Percentiles rank a stretch among this genome's conserved stretches.
Conservation (phyloP, 2,329 filamentous ascomycete genomes). For the Ceratocystis harringtonii region DNA sequence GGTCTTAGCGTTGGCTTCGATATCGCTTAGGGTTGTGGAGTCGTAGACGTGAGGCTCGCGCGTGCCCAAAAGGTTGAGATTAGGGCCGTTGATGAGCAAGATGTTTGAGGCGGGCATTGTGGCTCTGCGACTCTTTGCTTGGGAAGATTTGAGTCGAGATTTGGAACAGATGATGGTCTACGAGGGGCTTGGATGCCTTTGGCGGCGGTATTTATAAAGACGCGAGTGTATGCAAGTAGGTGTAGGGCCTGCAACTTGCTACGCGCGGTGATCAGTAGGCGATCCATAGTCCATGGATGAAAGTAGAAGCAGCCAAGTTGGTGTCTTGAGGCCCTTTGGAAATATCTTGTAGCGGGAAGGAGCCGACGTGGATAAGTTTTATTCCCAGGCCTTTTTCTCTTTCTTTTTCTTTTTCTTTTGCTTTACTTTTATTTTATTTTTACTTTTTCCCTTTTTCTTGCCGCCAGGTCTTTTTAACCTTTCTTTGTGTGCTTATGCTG, state of each 20-base stretch:
- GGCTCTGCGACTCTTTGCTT: no score
- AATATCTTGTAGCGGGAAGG: not conserved
- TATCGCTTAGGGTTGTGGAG: constrained; percentile 48
- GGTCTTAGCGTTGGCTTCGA: constrained; percentile 34
- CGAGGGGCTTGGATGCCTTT: not conserved
- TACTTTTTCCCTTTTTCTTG: no score
- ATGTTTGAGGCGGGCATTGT: constrained; percentile 31
- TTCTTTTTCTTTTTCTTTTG: no score
- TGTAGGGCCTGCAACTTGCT: not conserved
- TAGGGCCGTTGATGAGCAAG: constrained; percentile 67
- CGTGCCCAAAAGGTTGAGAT: constrained; percentile 64
- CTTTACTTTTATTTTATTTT: no score
- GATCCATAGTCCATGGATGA: not conserved
- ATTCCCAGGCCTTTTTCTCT: not conserved
- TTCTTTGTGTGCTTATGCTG: no score
- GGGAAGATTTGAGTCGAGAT: not conserved
- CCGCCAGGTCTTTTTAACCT: no score
- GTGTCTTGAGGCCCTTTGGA: not conserved
- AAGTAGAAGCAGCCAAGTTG: not conserved
- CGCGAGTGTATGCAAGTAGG: not conserved
- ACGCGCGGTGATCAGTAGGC: not conserved
- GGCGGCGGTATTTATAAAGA: not conserved
- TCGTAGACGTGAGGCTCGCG: constrained; percentile 64
- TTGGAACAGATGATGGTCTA: not conserved
- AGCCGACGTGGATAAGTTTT: constrained; percentile 6